phyloP scores from a whole-genome alignment of 139 green algal genomes.

The Volvox africanus region DNA sequence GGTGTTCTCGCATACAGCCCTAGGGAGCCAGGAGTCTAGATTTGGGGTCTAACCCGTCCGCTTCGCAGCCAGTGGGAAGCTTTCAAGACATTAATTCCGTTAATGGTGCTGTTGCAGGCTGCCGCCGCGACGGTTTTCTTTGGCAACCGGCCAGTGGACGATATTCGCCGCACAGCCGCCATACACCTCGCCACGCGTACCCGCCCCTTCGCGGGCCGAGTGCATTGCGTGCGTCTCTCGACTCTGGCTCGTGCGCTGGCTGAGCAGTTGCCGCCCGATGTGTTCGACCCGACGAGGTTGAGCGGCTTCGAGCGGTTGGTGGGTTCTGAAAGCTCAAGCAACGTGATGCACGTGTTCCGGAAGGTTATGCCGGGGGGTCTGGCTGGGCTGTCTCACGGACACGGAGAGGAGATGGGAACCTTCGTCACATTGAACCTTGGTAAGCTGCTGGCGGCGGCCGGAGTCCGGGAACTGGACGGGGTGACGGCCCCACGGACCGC shows the following conservation, averaged over 20 bases:
- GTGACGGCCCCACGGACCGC: neutral
- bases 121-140: neutral
- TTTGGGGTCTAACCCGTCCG: no score
- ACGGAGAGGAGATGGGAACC: neutral
- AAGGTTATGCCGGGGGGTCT: neutral
- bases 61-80: no score
- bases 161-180: neutral
- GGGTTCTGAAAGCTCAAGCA: neutral
- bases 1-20: neutral
- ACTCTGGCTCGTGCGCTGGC: neutral
- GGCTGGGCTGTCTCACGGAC: neutral
- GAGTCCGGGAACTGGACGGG: neutral
- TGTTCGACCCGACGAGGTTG: conserved; percentile 17
- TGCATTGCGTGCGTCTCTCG: conserved; percentile 17
- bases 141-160: neutral
- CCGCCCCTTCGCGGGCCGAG: conserved; percentile 7
- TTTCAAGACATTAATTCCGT: no score
- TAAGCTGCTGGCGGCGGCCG: conserved; percentile 1
- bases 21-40: no score
- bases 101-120: neutral
- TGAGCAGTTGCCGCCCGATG: neutral
- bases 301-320: conserved; percentile 9
- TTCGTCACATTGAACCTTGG: conserved; percentile 30
- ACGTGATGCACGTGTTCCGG: conserved; percentile 26
- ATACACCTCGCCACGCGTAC: neutral